Conservation (phyloP, 768 basidiomycete genomes). For the Panaeolus cyanescens region DNA sequence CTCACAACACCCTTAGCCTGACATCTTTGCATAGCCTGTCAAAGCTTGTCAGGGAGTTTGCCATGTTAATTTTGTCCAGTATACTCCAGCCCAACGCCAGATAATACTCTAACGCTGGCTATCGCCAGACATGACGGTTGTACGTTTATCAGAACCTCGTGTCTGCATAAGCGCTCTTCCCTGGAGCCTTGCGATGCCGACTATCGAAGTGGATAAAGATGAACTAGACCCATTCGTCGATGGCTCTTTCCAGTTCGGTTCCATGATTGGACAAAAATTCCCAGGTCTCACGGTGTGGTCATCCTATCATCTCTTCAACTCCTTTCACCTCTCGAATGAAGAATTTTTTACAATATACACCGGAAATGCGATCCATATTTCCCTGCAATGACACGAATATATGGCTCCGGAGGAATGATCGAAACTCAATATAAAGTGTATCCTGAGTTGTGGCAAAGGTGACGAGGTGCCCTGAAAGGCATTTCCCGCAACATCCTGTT, state of each 20-base stretch:
- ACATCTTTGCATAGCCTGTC: neutral
- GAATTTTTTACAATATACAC: no score
- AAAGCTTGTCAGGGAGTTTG: no score
- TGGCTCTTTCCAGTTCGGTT: neutral
- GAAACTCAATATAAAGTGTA: neutral
- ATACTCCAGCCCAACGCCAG: no score
- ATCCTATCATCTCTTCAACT: neutral
- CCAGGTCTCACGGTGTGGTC: neutral
- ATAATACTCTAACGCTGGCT: no score
- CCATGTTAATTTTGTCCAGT: no score
- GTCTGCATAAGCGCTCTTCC: neutral
- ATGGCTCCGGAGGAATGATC: no score
- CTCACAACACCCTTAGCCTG: neutral
- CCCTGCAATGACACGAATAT: no score
- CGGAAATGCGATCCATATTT: no score
- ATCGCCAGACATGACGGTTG: neutral
- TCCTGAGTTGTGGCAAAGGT: neutral
- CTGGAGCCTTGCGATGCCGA: no score
- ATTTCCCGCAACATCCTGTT: no score
- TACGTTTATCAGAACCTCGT: neutral
- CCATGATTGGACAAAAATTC: neutral
- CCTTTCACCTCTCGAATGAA: neutral
- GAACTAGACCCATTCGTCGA: no score
- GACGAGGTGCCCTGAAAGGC: neutral
- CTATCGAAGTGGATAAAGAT: no score